Percentiles rank a stretch among this genome's conserved stretches.
Conservation (phyloP, 148 eudicot species). For the Simmondsia chinensis region DNA sequence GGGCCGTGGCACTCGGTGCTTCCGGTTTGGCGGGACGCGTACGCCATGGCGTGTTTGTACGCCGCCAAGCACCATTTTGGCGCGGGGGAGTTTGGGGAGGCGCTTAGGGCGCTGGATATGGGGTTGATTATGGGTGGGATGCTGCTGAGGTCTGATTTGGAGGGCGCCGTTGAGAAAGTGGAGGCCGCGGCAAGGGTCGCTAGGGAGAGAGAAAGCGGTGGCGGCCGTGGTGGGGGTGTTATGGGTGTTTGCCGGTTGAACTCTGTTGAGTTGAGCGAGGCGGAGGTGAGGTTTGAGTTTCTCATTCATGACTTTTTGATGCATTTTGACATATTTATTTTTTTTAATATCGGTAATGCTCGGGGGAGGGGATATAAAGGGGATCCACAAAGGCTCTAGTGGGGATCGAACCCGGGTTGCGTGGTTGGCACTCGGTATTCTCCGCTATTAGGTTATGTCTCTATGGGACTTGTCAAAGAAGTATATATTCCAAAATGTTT, state of each 20-base stretch:
- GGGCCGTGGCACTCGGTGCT: conserved; percentile 88
- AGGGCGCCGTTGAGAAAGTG: conserved; percentile 29
- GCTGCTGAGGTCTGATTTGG: conserved; percentile 45
- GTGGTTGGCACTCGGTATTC: too few relatives aligned
- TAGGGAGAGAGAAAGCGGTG: conserved; percentile 1
- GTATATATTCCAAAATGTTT: too few relatives aligned
- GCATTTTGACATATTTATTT: too few relatives aligned
- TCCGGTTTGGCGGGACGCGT: conserved; percentile 85
- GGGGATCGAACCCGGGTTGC: too few relatives aligned
- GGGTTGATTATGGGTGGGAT: conserved; percentile 92
- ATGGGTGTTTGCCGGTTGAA: conserved; percentile 5
- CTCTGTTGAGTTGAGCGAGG: conserved; percentile 24
- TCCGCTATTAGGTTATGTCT: too few relatives aligned
- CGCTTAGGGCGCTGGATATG: conserved; percentile 60
- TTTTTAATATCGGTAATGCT: neutral
- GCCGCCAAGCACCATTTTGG: conserved; percentile 45
- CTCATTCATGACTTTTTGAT: neutral
- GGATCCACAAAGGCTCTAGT: too few relatives aligned
- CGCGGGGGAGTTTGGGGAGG: conserved; percentile 36
- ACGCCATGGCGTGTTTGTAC: conserved; percentile 74
- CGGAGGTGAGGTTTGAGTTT: conserved; percentile 76
- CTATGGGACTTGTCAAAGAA: too few relatives aligned
- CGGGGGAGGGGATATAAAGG: neutral
- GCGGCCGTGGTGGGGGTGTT: neutral
- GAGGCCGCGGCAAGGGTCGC: conserved; percentile 9